Conservation (phyloP, 2,329 filamentous ascomycete species). For the Mycosphaerella sp. region DNA sequence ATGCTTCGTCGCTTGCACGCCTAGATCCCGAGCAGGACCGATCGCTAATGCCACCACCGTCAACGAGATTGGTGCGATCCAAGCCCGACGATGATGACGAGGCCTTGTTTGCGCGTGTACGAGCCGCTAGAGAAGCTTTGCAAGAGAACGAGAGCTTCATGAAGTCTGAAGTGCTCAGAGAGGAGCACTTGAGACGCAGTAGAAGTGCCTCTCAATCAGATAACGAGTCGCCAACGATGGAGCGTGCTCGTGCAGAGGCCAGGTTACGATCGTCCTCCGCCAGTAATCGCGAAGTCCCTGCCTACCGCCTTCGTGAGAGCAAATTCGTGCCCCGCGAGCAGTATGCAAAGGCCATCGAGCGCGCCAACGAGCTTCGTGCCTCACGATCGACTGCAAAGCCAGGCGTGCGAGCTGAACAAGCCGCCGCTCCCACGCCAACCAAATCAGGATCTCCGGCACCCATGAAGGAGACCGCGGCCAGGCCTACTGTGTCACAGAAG, state of each 20-base stretch:
- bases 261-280: conserved; percentile 24
- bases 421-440: background rate
- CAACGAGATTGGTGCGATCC: conserved; percentile 15
- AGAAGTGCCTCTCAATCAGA: conserved; percentile 23
- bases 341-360: conserved; percentile 33
- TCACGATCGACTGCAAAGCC: conserved; percentile 13
- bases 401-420: conserved; percentile 15
- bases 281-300: conserved; percentile 28
- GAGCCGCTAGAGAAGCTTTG: conserved; percentile 30
- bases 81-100: conserved; percentile 30
- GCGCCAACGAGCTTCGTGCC: conserved; percentile 28
- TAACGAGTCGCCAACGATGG: conserved; percentile 31
- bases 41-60: conserved; percentile 16
- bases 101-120: conserved; percentile 32
- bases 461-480: background rate
- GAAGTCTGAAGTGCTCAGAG: conserved; percentile 17
- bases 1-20: conserved; percentile 10
- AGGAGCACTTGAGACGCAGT: conserved; percentile 24
- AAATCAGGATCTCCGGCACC: background rate
- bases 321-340: conserved; percentile 35
- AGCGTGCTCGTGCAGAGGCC: conserved; percentile 30
- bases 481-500: background rate
- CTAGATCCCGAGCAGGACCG: conserved; percentile 9
- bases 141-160: conserved; percentile 17
- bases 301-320: conserved; percentile 34